phyloP scores from a whole-genome alignment of 306 rosid species.

The Hippophae rhamnoides region DNA sequence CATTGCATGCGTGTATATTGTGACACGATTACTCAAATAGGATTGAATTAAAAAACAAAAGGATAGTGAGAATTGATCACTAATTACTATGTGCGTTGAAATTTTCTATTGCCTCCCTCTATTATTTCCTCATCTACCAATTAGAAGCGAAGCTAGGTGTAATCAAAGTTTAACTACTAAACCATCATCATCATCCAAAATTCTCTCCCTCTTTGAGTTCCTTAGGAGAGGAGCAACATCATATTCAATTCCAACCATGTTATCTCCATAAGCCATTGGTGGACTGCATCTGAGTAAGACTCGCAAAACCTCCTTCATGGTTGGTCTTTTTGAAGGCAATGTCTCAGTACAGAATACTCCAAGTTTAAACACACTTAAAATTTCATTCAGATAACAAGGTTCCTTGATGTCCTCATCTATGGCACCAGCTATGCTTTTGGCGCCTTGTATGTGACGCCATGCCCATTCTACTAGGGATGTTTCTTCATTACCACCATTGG shows the following conservation, averaged over 20 bases:
- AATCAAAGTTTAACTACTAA: conserved; percentile 7
- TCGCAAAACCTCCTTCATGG: not conserved
- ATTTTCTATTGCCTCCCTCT: too few species aligned
- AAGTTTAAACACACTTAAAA: conserved; percentile 48
- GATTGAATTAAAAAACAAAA: too few species aligned
- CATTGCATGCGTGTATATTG: too few species aligned
- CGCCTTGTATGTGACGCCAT: conserved; percentile 29
- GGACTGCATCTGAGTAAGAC: not conserved
- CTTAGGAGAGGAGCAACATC: not conserved
- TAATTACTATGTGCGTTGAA: too few species aligned
- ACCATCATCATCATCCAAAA: not conserved
- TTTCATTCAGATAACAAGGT: conserved; percentile 32
- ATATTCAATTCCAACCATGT: not conserved
- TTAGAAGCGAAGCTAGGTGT: too few species aligned
- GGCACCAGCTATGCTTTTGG: conserved; percentile 28
- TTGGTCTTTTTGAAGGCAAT: not conserved
- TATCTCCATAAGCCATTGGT: not conserved
- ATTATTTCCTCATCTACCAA: too few species aligned
- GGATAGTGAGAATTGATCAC: too few species aligned
- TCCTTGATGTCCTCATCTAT: conserved; percentile 54
- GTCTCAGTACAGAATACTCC: conserved; percentile 50
- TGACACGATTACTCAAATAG: too few species aligned
- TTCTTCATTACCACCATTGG: conserved; percentile 47
- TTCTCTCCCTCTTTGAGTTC: not conserved
- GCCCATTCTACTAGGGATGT: conserved; percentile 71